Evolutionary conservation across 805 yeast species (phyloP).

Genomic region (Nakazawaea siamensis): DNA sequence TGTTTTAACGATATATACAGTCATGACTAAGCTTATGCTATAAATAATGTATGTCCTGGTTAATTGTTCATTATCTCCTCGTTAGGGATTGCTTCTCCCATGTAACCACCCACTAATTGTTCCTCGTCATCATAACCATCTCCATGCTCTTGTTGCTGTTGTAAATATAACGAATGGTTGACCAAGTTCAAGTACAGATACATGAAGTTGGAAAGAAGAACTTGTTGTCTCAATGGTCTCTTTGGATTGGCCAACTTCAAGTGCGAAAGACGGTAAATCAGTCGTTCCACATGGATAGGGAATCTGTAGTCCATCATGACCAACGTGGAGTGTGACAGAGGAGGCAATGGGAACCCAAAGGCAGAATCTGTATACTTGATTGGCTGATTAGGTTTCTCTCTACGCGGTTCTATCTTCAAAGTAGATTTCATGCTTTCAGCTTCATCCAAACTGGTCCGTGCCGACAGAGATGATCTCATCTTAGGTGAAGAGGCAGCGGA

Average conservation of each 20-base stretch:
- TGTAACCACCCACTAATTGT: too few relatives aligned
- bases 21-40: too few relatives aligned
- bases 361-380: conserved; percentile 67
- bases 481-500: not conserved
- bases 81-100: too few relatives aligned
- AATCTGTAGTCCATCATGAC: conserved; percentile 79
- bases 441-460: not conserved
- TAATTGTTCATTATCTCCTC: too few relatives aligned
- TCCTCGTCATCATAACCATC: not conserved
- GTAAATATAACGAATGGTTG: conserved; percentile 79
- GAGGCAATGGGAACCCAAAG: conserved; percentile 82
- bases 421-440: conserved; percentile 16
- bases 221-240: conserved; percentile 87
- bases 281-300: conserved; percentile 94
- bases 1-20: not conserved
- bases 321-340: conserved; percentile 66
- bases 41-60: too few relatives aligned
- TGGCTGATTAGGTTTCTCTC: conserved; percentile 44
- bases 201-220: conserved; percentile 90
- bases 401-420: conserved; percentile 21
- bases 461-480: not conserved
- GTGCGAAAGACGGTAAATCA: conserved; percentile 88
- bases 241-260: conserved; percentile 90
- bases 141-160: conserved; percentile 31
- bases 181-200: conserved; percentile 92